Evolutionary conservation across 768 basidiomycete genomes (phyloP).

Genomic region (Termitomyces sp.): DNA sequence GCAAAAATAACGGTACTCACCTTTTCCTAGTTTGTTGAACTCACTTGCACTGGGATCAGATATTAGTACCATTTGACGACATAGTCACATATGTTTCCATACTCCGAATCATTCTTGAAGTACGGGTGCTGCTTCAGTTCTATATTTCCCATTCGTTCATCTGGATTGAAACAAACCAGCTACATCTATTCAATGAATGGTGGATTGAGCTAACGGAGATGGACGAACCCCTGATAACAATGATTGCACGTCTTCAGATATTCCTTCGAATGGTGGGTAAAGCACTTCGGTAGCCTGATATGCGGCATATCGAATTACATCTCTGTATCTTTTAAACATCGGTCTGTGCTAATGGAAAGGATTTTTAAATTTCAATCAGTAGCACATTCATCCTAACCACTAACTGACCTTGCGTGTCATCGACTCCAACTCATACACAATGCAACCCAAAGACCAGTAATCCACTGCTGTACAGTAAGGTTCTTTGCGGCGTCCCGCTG

Average conservation of each 20-base stretch:
- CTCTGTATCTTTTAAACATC: neutral
- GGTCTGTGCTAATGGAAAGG: neutral
- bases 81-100: neutral
- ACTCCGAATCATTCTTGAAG: neutral
- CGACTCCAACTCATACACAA: constrained; percentile 2
- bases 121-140: neutral
- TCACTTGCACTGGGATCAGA: neutral
- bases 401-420: neutral
- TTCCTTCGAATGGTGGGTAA: constrained; percentile 1
- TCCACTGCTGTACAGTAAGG: neutral
- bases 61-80: neutral
- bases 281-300: neutral
- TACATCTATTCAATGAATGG: neutral
- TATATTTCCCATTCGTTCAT: neutral
- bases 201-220: neutral
- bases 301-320: neutral
- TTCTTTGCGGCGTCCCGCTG: neutral
- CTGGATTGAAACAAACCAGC: neutral
- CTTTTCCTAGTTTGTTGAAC: neutral
- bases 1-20: neutral
- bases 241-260: neutral
- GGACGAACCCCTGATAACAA: neutral
- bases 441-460: constrained; percentile 3
- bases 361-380: neutral
- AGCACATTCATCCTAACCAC: neutral